phyloP scores from a whole-genome alignment of 176 grass and related monocot genomes.

The Aegilops umbellulata region DNA sequence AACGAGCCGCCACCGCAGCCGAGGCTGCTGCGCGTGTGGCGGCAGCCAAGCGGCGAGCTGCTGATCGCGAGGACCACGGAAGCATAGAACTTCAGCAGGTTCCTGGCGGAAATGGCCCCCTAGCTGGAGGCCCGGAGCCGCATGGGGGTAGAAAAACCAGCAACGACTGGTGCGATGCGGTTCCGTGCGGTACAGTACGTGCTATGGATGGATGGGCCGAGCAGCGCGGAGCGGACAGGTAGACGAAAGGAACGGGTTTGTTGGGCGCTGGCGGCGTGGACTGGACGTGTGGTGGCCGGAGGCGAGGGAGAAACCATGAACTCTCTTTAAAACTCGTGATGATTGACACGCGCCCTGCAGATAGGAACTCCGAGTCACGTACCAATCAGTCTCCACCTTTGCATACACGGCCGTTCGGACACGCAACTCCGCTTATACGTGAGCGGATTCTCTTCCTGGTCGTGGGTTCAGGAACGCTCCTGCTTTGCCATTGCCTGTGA shows the following conservation, averaged over 20 bases:
- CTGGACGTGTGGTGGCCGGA: neutral
- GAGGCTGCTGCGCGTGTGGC: slow-evolving; percentile 19
- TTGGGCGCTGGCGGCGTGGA: neutral
- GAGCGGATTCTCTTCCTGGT: neutral
- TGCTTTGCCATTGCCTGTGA: neutral
- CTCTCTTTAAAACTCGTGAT: neutral
- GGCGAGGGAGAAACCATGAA: neutral
- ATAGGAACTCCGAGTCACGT: slow-evolving; percentile 21
- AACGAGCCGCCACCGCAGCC: neutral
- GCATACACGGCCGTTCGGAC: neutral
- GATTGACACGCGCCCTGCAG: neutral
- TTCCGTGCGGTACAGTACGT: neutral
- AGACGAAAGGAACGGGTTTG: slow-evolving; percentile 2
- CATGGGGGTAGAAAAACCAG: neutral
- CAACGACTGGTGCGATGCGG: neutral
- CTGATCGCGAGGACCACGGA: slow-evolving; percentile 20
- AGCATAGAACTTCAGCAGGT: slow-evolving; percentile 12
- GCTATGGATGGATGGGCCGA: neutral
- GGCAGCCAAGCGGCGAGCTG: slow-evolving; percentile 35
- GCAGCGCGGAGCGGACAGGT: too few species aligned
- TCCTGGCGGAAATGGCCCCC: neutral
- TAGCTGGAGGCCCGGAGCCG: neutral
- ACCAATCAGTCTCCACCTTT: slow-evolving; percentile 8
- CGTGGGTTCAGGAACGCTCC: too few species aligned
- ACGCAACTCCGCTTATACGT: slow-evolving; percentile 7